Base-by-base conservation (phyloP, 2,329 filamentous ascomycete genomes). In the Scedosporium boydii region DNA sequence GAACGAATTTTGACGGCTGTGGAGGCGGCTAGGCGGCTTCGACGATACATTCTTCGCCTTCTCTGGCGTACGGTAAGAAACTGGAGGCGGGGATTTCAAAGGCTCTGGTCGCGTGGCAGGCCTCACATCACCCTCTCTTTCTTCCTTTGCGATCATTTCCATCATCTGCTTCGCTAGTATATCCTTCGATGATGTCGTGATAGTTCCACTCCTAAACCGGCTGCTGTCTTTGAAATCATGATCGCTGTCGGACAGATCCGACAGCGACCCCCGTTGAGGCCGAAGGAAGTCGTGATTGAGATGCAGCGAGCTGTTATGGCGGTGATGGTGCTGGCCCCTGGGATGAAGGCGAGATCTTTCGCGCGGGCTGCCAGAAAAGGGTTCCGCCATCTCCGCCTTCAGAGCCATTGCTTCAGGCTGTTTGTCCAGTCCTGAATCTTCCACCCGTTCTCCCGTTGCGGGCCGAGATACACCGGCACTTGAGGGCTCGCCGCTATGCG, bases 161-260 rank as follows among this genome's bases (percentile, higher is more conserved):
- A 80, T 73, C 82, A 87, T 86, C 68, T 86, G 84, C 69, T 82
- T 85, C 65, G 85, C 82, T 12, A 87, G 72, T 12, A 86, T 73
- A 63, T 84, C 80, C 64, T 79, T 80, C 26, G 76, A 77, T 16
- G 64, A 61, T 66, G 78, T 81, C 57, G 77, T 78, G 62, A 80
- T 75, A 1, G 81, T 84, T 10, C 76, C 78, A 16, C 72, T 76
- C 44, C 78, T 77, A 59, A 75, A 72, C 65, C 70, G 72, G 58
- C 70, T 14, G 10, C 10, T 75, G 27, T 74, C 74, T 63, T 69
- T 70, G 6, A 63, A 67, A 56, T 82, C 80, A 62, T 74, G 78
- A 51, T 86, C 84, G 56, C 78, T 84, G 29, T 82, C 82, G 4
- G 87, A 88, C 4, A 81, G 79, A 61, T 86, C 85, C 0, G 87